Evolutionary conservation across 345 rosid species (phyloP), one percentile per base, ranked within the genome.

Genomic region (Trapa bicornis): DNA sequence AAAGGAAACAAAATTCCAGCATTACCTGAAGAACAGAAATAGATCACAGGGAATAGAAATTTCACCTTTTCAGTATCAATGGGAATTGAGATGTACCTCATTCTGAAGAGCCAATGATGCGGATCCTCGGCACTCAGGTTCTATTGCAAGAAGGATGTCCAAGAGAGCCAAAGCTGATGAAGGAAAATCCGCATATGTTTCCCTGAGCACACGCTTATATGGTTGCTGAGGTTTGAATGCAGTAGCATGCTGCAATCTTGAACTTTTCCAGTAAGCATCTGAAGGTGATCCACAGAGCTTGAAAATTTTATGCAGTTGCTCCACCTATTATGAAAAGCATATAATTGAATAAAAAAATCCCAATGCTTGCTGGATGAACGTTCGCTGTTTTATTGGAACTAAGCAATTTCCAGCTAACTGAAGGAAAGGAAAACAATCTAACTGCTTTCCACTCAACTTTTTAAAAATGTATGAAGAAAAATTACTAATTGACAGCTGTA

Each of bases 231-330:
- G 86, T 71, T 82, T 84, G 71, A 84, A 84, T 50, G 80, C 75
- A 39, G 86, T 82, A 45, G 82, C 78, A 70, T 84, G 82, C 1
- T 82, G 81, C 78, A 84, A 75, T 67, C 80, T 84, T 70, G 88
- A 82, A 67, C 66, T 81, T 68, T 80, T 80, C 86, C 88, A 84
- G 71, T 84, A 81, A 56, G 76, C 82, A 60, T 81, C 85, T 0
- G 83, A 81, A 36, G 87, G 87, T 35, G 87, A 84, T 2, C 87
- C 87, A 67, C 87, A 84, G 43, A 84, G 88, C 69, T 84, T 84
- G 81, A 84, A 84, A 54, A 84, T 80, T 73, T 82, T 84, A 67
- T 84, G 88, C 65, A 84, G 73, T 68, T 82, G 86, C 76, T 84
- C 88, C 67, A 84, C 88, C 87, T 84, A 62, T 15, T 36, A 56